phyloP scores from a whole-genome alignment of 2,329 filamentous ascomycete genomes.

The Colletotrichum musae region DNA sequence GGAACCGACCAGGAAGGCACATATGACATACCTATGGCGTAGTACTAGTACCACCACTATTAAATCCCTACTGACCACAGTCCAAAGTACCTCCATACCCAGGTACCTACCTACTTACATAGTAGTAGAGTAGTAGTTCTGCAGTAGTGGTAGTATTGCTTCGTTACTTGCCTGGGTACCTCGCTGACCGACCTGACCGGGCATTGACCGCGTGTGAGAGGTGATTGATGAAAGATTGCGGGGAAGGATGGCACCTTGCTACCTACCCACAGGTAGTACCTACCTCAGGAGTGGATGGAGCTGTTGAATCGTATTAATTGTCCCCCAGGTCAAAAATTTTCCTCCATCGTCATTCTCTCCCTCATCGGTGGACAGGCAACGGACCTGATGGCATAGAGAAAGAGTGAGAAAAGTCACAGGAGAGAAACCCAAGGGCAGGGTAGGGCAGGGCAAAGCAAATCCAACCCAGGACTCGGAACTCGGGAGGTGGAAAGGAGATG shows the following conservation, averaged over 20 bases:
- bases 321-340: not conserved
- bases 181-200: conserved; percentile 13
- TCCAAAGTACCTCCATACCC: too few relatives aligned
- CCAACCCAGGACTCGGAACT: conserved; percentile 3
- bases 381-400: not conserved
- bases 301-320: conserved; percentile 27
- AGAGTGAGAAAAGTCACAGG: too few relatives aligned
- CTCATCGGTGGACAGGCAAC: not conserved
- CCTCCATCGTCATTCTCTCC: not conserved
- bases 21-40: not conserved
- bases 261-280: not conserved
- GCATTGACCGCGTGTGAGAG: conserved; percentile 1
- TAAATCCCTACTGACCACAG: not conserved
- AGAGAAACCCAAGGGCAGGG: too few relatives aligned
- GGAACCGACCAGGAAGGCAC: conserved; percentile 16
- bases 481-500: not conserved
- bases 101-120: too few relatives aligned
- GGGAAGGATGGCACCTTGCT: conserved; percentile 29
- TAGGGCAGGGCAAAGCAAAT: not conserved
- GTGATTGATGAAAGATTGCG: conserved; percentile 33
- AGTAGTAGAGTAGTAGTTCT: too few relatives aligned
- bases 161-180: not conserved
- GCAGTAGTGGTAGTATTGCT: not conserved
- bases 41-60: not conserved
- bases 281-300: conserved; percentile 15